Base-by-base conservation (phyloP, 2,329 filamentous ascomycete genomes). In the Fusarium sp. region DNA sequence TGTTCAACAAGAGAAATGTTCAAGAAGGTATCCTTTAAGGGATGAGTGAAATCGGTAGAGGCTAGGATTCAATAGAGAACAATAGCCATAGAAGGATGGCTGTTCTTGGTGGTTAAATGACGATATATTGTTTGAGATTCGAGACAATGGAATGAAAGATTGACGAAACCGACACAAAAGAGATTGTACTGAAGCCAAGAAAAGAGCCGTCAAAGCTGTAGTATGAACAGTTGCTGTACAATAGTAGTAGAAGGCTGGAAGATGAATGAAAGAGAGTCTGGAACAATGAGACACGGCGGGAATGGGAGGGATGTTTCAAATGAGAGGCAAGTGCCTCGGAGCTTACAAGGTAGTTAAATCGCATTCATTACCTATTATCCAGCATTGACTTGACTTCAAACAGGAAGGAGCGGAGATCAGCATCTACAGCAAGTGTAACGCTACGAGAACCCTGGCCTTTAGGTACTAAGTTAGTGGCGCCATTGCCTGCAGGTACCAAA, bases 401-500 rank as follows among this genome's bases (percentile, higher is more conserved):
- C 73, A 44, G 61, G 65, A 61, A 72, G 65, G 64, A 68, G 61
- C 33, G 44, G 35, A 53, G 68, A 48, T 75, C 62, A 68, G 59
- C 51, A 45, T 44, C n/a, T 72, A 63, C 65, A 69, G 72, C 42
- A 72, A 56, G 31, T 70, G 66, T 31, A 62, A 35, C 48, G 31
- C 31, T 51, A 51, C 18, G 24, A 35, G 18, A 15, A 64, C 63
- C 65, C 41, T 38, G 55, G 53, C 53, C 31, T 18, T 39, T 38
- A n/a, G n/a, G n/a, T n/a, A n/a, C n/a, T n/a, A n/a, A n/a, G n/a
- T n/a, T n/a, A 53, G 65, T 76, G 72, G 71, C 72, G 62, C 74
- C 68, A 72, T 70, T 54, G 26, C 60, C 61, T 72, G 68, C 70
- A 76, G 72, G 71, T 70, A 75, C 72, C 72, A 73, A 64, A 64